Evolutionary conservation across 148 eudicot genomes (phyloP).

Genomic region (Polygonum maritimum): DNA sequence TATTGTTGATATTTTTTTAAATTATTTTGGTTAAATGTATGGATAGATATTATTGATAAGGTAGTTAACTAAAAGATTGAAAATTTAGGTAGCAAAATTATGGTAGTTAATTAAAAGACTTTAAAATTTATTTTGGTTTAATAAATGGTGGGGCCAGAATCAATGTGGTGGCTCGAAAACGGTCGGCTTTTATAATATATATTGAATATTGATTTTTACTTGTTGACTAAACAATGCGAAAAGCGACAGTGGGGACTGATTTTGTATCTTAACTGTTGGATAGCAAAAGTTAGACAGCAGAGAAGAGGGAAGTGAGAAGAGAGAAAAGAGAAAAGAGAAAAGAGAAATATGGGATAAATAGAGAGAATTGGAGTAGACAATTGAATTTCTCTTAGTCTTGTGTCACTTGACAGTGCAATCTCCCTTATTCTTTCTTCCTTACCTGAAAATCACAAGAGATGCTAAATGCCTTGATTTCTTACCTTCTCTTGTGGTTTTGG

Average conservation of each 20-base stretch:
- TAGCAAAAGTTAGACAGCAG: background rate
- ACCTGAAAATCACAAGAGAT: background rate
- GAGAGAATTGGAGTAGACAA: background rate
- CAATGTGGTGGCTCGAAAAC: too few species aligned
- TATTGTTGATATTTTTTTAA: too few species aligned
- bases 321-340: background rate
- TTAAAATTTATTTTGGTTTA: too few species aligned
- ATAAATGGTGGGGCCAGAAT: too few species aligned
- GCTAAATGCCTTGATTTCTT: background rate
- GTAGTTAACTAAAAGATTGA: too few species aligned
- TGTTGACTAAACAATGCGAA: background rate
- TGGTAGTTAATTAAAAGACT: too few species aligned
- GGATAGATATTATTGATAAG: too few species aligned
- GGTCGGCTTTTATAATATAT: too few species aligned
- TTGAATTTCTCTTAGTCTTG: background rate
- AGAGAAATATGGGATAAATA: background rate
- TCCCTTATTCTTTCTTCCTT: background rate
- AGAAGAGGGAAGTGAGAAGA: background rate
- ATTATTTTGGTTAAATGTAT: too few species aligned
- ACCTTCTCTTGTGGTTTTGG: background rate
- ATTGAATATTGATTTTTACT: too few species aligned
- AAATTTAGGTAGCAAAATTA: too few species aligned
- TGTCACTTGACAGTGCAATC: background rate
- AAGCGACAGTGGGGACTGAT: background rate
- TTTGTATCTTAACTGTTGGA: background rate